Base-by-base conservation (phyloP, 176 grass and related monocot species). In the Avena atlantica region DNA sequence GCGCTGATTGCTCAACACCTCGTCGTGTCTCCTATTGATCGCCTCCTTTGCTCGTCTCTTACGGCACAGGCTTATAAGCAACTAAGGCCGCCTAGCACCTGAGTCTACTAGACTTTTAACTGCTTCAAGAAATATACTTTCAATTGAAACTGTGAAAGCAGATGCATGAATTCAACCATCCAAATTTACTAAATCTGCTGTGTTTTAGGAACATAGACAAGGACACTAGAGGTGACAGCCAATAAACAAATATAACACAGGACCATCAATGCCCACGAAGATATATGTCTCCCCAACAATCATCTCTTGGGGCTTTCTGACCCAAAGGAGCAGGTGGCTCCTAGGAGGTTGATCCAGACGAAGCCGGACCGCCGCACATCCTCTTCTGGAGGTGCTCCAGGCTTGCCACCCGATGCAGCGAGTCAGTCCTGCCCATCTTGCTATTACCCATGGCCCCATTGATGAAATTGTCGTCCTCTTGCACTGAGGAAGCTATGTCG, bases 371-470 rank as follows among this genome's bases (percentile, higher is more conserved):
- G 4, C 80, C 80, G 0, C 85, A 95, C 74, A 97, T 97, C 58
- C 85, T 86, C 58, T 97, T 95, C 89, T 95, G 95, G 63, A 97
- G 89, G 70, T 92, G 87, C 89, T 93, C 95, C 29, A 95, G 84
- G 64, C 95, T 93, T 1, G 83, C 91, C 79, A 93, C 92, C 67
- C 91, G 91, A 12, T 91, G 90, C 91, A 95, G 65, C 0, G 87
- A 91, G 36, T 29, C 59, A 23, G 89, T 37, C 67, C 76, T 69
- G 53, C 42, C 77, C 29, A 86, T 90, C 89, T 97, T 97, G 50
- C 66, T 25, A 12, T 44, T 66, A 52, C 49, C 76, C 77, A 78
- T 11, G 47, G 73, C 31, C 1, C 58, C 86, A 2, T 83, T 83
- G 51, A 89, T 4, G 45, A 85, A 76, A 71, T 94, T 73, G 2